phyloP scores from a whole-genome alignment of 176 grass and related monocot species.

The Coix lacrymajobi region DNA sequence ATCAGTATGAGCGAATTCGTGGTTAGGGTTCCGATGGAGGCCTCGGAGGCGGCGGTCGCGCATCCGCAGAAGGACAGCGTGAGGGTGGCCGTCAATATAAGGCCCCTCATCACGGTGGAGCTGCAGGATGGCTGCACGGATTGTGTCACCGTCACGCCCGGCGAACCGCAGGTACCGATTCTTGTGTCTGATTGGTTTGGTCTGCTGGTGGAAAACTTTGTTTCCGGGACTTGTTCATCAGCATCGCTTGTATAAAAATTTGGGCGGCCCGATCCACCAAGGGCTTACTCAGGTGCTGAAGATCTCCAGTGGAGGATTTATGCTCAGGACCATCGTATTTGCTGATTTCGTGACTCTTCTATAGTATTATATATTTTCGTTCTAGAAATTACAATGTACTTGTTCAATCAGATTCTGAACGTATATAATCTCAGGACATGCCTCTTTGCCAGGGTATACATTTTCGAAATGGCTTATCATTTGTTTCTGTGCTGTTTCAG shows the following conservation, averaged over 20 bases:
- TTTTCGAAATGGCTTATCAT: constrained; percentile 2
- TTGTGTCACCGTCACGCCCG: constrained; percentile 66
- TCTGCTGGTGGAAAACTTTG: not conserved
- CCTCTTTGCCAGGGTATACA: not conserved
- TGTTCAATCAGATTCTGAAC: not conserved
- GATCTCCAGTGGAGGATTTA: not conserved
- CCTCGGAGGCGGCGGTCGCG: constrained; percentile 29
- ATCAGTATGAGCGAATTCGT: not conserved
- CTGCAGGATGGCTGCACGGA: constrained; percentile 78
- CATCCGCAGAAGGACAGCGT: constrained; percentile 59
- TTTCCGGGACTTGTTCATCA: not conserved
- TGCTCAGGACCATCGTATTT: not conserved
- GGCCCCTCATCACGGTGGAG: constrained; percentile 85
- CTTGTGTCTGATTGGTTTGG: not conserved
- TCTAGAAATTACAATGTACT: not conserved
- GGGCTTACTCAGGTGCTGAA: not conserved
- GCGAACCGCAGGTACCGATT: constrained; percentile 74
- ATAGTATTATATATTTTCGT: not conserved
- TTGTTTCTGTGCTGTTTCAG: constrained; percentile 29
- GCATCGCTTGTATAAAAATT: not conserved
- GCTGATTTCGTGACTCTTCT: not conserved
- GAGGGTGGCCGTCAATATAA: constrained; percentile 89
- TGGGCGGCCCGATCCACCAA: not conserved
- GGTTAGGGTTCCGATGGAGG: constrained; percentile 46
- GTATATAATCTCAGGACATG: not conserved